Base-by-base conservation (phyloP, 208 protist genomes). In the Leishmania braziliensis region DNA sequence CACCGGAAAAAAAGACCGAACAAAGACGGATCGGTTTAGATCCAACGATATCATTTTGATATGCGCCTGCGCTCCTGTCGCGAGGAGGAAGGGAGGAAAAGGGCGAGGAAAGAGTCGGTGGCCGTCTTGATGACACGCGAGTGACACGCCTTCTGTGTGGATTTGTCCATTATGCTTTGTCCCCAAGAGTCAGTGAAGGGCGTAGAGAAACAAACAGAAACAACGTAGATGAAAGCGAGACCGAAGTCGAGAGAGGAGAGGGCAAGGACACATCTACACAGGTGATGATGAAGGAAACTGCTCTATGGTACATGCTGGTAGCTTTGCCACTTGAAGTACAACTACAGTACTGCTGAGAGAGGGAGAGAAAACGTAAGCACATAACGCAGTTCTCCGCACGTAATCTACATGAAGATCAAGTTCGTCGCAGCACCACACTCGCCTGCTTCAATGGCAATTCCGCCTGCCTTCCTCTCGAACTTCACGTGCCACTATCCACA, bases 321-420 rank as follows among this genome's bases (percentile, higher is more conserved):
- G 58, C 14, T 33, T 63, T 4, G n/a, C 58, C 10, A 29, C 58
- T 63, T n/a, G 9, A 63, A 14, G 58, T 14, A 39, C 5, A 29
- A 54, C 54, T 46, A 3, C 53, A 70, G 65, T 23, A 14, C 16
- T 70, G 36, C 4, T 36, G 16, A 12, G 65, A 46, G 46, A 26
- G 23, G 62, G 50, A 54, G n/a, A 73, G 66, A 29, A 75, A 29
- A 75, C 43, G 73, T 77, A 74, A 71, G 26, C 50, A 26, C 53
- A 76, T 20, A 23, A 26, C 58, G 12, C 58, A 23, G 58, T 33
- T 63, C 29, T 63, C 10, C 58, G 58, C 58, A 26, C 58, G 18
- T 5, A 23, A 33, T 63, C 26, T 6, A n/a, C 3, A 29, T 26
- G 10, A 63, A 16, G 26, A 20, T 63, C n/a, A 14, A 29, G n/a